Conservation (phyloP, 2,329 filamentous ascomycete genomes). For the Diaporthe australafricana region DNA sequence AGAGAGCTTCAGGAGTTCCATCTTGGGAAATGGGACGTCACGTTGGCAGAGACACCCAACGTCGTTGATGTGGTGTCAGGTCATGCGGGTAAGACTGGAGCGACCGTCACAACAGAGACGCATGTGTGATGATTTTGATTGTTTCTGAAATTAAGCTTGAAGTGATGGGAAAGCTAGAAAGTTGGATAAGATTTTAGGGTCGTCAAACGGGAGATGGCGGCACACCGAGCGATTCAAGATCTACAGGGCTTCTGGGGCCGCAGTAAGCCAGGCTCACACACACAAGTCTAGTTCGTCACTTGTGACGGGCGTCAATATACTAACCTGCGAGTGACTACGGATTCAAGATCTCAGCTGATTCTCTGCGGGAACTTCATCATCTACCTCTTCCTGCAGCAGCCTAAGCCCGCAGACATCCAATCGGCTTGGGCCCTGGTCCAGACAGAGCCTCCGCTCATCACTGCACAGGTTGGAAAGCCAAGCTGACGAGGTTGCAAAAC, state of each 20-base stretch:
- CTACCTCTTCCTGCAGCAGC: neutral
- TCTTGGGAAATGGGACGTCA: slow-evolving; percentile 2
- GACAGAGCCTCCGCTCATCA: neutral
- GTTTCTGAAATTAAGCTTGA: neutral
- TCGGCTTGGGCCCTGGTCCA: neutral
- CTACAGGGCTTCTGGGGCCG: neutral
- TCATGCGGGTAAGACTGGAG: neutral
- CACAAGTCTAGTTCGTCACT: neutral
- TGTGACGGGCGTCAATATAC: neutral
- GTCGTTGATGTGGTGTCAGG: neutral
- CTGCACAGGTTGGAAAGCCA: neutral
- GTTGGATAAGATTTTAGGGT: neutral
- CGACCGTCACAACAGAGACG: neutral
- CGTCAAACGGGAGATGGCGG: no score
- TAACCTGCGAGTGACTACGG: neutral
- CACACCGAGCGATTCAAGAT: no score
- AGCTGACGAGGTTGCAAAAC: neutral
- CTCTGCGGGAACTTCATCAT: neutral
- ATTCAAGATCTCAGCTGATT: neutral
- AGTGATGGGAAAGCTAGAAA: neutral
- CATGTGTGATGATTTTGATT: neutral
- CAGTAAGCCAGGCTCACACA: neutral
- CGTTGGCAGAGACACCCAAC: neutral
- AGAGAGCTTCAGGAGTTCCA: neutral
- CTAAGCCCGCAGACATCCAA: neutral